Evolutionary conservation across 345 rosid species (phyloP).

Genomic region (Pistacia vera): DNA sequence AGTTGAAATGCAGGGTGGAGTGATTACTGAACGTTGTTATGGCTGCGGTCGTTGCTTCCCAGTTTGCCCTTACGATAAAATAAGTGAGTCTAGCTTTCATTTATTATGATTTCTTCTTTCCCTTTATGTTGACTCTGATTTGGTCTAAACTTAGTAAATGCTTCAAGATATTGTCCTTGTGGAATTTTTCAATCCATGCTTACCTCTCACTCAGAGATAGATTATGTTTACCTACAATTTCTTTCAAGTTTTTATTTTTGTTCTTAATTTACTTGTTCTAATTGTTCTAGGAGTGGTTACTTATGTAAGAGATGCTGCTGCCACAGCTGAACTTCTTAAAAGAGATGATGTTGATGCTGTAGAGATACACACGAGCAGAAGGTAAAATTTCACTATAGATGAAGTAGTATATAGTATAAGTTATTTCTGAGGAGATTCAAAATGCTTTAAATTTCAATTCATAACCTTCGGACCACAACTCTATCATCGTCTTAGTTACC

Average conservation of each 20-base stretch:
- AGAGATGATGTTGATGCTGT: conserved; percentile 54
- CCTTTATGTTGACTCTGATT: neutral
- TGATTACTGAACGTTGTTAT: conserved; percentile 58
- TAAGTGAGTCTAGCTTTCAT: conserved; percentile 37
- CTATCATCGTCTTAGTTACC: too few species aligned
- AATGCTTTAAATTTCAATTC: neutral
- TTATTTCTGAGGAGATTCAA: neutral
- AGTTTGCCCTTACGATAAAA: conserved; percentile 61
- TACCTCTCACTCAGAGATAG: neutral
- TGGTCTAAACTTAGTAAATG: neutral
- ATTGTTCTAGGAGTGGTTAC: conserved; percentile 38
- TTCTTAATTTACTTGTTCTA: conserved; percentile 3
- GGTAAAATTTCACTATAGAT: conserved; percentile 25
- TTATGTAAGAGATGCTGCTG: conserved; percentile 50
- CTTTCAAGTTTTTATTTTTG: neutral
- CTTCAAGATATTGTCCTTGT: neutral
- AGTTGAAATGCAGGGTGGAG: conserved; percentile 46
- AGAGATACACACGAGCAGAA: conserved; percentile 69
- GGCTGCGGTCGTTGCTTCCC: conserved; percentile 73
- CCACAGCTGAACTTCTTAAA: conserved; percentile 49
- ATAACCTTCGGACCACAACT: neutral
- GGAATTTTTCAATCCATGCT: neutral
- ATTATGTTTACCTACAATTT: neutral
- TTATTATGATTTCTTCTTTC: neutral
- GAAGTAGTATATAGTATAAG: neutral